Conservation (phyloP, 179 eudicot species). For the Patellifolia procumbens region DNA sequence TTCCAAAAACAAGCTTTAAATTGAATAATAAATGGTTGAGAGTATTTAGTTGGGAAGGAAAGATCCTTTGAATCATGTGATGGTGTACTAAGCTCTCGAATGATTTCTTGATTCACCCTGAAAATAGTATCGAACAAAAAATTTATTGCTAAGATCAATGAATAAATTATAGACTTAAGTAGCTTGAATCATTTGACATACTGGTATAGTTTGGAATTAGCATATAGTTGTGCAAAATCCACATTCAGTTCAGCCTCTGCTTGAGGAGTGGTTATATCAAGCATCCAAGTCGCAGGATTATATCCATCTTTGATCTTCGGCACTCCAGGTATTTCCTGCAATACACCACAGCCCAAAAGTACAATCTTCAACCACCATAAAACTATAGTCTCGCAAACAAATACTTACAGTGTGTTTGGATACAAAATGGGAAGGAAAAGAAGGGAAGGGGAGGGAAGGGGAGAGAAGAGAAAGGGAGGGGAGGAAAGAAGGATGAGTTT, state of each 20-base stretch:
- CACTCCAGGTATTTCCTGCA: slow-evolving; percentile 55
- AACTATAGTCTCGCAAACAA: too few species aligned
- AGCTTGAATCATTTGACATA: slow-evolving; percentile 20
- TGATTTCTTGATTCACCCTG: slow-evolving; percentile 60
- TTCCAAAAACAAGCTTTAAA: slow-evolving; percentile 19
- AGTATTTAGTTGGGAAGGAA: slow-evolving; percentile 59
- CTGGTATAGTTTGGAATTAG: slow-evolving; percentile 52
- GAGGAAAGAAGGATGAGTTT: too few species aligned
- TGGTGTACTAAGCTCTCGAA: slow-evolving; percentile 54
- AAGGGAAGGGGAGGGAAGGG: too few species aligned
- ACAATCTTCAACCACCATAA: not conserved
- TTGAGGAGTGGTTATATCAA: slow-evolving; percentile 51
- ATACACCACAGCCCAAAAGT: not conserved
- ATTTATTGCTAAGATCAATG: not conserved
- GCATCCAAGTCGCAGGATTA: slow-evolving; percentile 88
- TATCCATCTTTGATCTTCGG: slow-evolving; percentile 61
- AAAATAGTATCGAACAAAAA: not conserved
- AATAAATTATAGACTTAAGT: not conserved
- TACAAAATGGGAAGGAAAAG: too few species aligned
- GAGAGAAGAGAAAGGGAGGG: too few species aligned
- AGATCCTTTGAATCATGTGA: slow-evolving; percentile 52
- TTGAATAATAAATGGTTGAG: slow-evolving; percentile 38
- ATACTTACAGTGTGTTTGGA: too few species aligned
- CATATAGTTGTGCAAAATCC: slow-evolving; percentile 63
- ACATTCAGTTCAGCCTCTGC: slow-evolving; percentile 50